Evolutionary conservation across 73 alveolate species (phyloP).

Genomic region (Paramecium pentaurelia): DNA sequence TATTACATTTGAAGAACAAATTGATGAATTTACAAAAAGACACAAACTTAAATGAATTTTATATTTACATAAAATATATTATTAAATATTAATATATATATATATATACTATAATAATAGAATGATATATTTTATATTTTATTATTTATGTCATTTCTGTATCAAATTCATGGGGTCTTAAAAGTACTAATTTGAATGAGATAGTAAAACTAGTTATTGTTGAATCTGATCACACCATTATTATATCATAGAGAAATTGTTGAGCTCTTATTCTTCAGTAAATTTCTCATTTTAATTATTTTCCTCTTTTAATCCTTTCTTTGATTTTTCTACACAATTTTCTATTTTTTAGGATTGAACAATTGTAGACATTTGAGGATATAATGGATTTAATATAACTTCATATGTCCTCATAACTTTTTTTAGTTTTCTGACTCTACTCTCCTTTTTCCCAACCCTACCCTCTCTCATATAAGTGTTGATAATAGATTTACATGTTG

Average conservation of each 20-base stretch:
- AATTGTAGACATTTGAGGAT: background rate
- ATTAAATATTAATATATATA: background rate
- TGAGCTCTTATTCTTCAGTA: background rate
- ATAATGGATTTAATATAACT: background rate
- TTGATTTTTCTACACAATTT: background rate
- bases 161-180: background rate
- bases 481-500: slow-evolving; percentile 38
- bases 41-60: background rate
- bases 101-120: background rate
- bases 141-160: background rate
- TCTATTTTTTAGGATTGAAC: background rate
- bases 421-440: slow-evolving; percentile 29
- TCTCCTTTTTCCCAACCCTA: slow-evolving; percentile 43
- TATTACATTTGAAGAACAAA: slow-evolving; percentile 37
- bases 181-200: background rate
- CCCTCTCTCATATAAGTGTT: slow-evolving; percentile 49
- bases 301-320: background rate
- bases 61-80: background rate
- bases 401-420: background rate
- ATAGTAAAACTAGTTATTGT: background rate
- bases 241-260: background rate
- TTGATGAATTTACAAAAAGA: slow-evolving; percentile 16
- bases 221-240: background rate
- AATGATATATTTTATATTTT: background rate
- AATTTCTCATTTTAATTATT: background rate